These are phyloP conservation scores for Pinus taeda DNA, from an alignment of 75 land plant species.

Conservation along the genomic window DNA sequence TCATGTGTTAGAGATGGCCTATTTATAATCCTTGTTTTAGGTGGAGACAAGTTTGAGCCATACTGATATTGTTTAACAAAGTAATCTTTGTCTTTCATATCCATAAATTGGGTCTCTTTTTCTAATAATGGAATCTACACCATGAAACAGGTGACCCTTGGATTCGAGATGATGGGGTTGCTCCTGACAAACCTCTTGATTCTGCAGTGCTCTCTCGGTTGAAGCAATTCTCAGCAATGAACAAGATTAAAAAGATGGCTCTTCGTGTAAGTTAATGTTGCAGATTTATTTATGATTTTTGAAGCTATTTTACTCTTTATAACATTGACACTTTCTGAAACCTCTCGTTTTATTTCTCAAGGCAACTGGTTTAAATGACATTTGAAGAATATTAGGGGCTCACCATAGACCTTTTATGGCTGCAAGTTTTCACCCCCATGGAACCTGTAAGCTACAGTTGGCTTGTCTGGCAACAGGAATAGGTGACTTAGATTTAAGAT, in stretches of 20 bases:
- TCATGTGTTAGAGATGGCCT: too few species aligned
- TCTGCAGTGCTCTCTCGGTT: conserved; percentile 89
- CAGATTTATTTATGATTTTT: conserved; percentile 1
- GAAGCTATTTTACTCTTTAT: background rate
- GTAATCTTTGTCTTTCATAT: too few species aligned
- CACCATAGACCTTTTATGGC: background rate
- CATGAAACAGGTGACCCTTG: conserved; percentile 77
- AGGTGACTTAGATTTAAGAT: too few species aligned
- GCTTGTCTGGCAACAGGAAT: too few species aligned
- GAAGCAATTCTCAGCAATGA: conserved; percentile 95
- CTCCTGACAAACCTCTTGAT: conserved; percentile 88
- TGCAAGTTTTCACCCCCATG: background rate
- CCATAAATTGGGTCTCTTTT: too few species aligned
- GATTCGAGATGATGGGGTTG: conserved; percentile 84
- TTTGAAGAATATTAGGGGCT: background rate
- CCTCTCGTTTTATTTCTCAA: background rate
- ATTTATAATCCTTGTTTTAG: too few species aligned
- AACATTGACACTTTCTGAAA: background rate
- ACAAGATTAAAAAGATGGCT: conserved; percentile 94
- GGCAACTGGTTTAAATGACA: background rate
- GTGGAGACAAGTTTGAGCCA: too few species aligned
- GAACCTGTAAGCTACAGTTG: background rate
- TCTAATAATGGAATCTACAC: background rate
- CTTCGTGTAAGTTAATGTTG: conserved; percentile 46
- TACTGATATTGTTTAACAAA: too few species aligned